Percentiles rank a stretch among this genome's conserved stretches.
phyloP scores from a whole-genome alignment of 495 filamentous ascomycete genomes.

The Haplographium delicatum region DNA sequence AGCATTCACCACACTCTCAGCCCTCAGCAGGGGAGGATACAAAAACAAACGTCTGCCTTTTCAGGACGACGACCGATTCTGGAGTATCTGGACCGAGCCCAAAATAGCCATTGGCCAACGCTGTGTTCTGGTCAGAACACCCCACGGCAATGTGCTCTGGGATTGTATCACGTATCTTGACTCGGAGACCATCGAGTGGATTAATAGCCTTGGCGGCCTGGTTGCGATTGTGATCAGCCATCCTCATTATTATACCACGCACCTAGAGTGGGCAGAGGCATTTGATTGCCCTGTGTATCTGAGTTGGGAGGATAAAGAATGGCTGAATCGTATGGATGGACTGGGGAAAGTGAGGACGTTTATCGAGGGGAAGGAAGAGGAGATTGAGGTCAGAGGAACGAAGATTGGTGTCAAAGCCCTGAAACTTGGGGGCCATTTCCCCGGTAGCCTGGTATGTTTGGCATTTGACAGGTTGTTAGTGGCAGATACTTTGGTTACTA shows the following conservation, averaged over 20 bases:
- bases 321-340: slow-evolving; percentile 42
- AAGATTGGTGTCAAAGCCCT: slow-evolving; percentile 52
- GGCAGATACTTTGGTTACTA: slow-evolving; percentile 66
- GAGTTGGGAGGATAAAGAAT: slow-evolving; percentile 54
- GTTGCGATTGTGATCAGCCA: slow-evolving; percentile 73
- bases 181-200: slow-evolving; percentile 44
- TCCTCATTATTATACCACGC: slow-evolving; percentile 72
- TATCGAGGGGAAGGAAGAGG: slow-evolving; percentile 36
- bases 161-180: slow-evolving; percentile 66
- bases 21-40: slow-evolving; percentile 11
- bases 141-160: slow-evolving; percentile 65
- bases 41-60: slow-evolving; percentile 21
- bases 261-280: slow-evolving; percentile 57
- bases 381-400: slow-evolving; percentile 29
- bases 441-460: slow-evolving; percentile 59
- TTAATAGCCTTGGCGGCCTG: slow-evolving; percentile 51
- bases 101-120: slow-evolving; percentile 70
- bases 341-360: slow-evolving; percentile 33
- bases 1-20: slow-evolving; percentile 45
- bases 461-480: slow-evolving; percentile 48
- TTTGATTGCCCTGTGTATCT: slow-evolving; percentile 64
- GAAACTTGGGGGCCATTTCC: slow-evolving; percentile 71
- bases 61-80: slow-evolving; percentile 36
- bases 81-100: slow-evolving; percentile 52
- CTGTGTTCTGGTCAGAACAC: slow-evolving; percentile 56